Evolutionary conservation across 495 filamentous ascomycete species (phyloP), one percentile per base, ranked within the genome.

Genomic region (Trypethelium eluteriae): DNA sequence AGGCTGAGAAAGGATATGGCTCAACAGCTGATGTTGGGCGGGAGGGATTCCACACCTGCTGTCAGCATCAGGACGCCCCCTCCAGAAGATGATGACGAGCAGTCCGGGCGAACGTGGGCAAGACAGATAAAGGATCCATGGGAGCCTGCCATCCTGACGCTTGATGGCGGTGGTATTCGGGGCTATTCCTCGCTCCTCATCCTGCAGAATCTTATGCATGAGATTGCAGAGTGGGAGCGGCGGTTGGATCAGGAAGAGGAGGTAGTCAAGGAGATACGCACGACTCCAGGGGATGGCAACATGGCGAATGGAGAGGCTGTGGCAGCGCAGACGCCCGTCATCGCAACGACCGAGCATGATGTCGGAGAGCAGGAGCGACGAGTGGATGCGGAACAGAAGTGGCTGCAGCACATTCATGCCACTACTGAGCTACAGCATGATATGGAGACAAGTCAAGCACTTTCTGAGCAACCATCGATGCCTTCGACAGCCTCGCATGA

Each of bases 101-200:
- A 71, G 49, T 71, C 70, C 2, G 72, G 70, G n/a, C 39, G 72
- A 61, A 63, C 62, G 35, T 71, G 72, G 70, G 73, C 73, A n/a
- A 62, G 68, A 64, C 47, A 70, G 41, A 69, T 72, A 1, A 65
- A 71, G 39, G 68, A 72, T 46, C 35, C 73, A 2, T 75, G 73
- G 73, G 63, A 65, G 32, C 72, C 73, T 32, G 68, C 66, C n/a
- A 72, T 72, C 36, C 59, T 73, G 32, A 66, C 67, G 12, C 56
- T 74, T 61, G 77, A 79, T 70, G 77, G 77, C 32, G 77, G 77
- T 14, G 77, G 77, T 10, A 79, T 79, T 34, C 66, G 77, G 47
- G 77, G 77, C 39, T 79, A 78, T 65, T 76, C 75, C 39, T 74
- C 71, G 64, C 73, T 79, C 25, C 50, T 79, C 61, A 78, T 78